Evolutionary conservation across 441 rosid species (phyloP), one percentile per base, ranked within the genome.

Genomic region (Codiaeum variegatum): DNA sequence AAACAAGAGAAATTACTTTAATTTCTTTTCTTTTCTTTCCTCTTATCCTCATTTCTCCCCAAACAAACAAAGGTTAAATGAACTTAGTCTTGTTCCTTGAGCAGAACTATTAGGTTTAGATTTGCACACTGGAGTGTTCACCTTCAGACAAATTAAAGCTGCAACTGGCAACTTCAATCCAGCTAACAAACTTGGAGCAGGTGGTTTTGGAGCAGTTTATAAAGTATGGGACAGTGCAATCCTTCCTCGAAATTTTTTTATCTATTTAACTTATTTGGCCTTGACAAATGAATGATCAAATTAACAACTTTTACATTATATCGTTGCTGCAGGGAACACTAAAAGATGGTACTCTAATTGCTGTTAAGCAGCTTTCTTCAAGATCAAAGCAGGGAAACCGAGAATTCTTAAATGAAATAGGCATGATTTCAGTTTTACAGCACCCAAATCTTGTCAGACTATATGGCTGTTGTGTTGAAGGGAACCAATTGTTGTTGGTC

Each of bases 141-240:
- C 91, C 67, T 80, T 88, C 64, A 83, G 80, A 78, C 88, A 88
- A 80, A 86, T 92, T 62, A 85, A 78, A 74, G 79, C 75, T 73
- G 96, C 97, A 34, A 89, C 96, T 0, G 75, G 86, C 75, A 81
- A 89, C 80, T 92, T 92, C 47, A 83, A 81, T 79, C 73, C 85
- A 18, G 79, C 67, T 54, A 85, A 91, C 84, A 92, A 92, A 85
- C 79, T 92, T 47, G 98, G 98, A 26, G 90, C 91, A 83, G 98
- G 94, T 64, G 96, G 94, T 74, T 92, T 92, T 52, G 96, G 96
- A 63, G 72, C 96, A 62, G 97, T 92, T 0, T 89, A 86, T 79
- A 90, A 92, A 89, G 98, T 91, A 72, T 66, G 44, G 2, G 7
- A 21, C 31, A 56, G 3, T 6, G 42, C 36, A 15, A 7, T 29